These are phyloP conservation scores for Cyclostephanos tholiformis DNA, from an alignment of 108 stramenopile genomes.

Conservation along the genomic window DNA sequence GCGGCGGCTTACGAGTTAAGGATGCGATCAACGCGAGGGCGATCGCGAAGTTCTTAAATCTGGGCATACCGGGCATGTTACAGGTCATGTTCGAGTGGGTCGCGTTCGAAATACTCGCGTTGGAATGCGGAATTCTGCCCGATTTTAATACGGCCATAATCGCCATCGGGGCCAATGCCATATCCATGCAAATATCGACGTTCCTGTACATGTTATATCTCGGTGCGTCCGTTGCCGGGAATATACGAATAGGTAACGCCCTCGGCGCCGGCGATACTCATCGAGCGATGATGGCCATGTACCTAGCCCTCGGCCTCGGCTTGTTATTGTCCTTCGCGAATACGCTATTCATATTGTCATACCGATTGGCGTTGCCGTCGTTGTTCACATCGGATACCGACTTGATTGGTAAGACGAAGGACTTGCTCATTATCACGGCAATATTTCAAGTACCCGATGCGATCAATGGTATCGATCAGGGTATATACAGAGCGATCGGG, in stretches of 20 bases:
- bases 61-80: constrained; percentile 45
- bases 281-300: constrained; percentile 37
- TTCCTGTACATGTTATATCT: constrained; percentile 47
- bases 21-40: constrained; percentile 23
- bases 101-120: constrained; percentile 46
- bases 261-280: constrained; percentile 49
- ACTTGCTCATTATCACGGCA: constrained; percentile 34
- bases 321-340: constrained; percentile 20
- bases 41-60: constrained; percentile 23
- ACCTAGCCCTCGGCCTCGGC: constrained; percentile 17
- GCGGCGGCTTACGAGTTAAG: constrained; percentile 27
- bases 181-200: constrained; percentile 32
- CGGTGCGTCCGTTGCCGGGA: constrained; percentile 37
- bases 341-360: constrained; percentile 20
- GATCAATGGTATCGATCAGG: constrained; percentile 26
- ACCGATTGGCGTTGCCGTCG: constrained; percentile 32
- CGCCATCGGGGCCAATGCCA: constrained; percentile 49
- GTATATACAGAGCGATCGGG: constrained; percentile 39
- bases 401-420: constrained; percentile 19
- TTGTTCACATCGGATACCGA: constrained; percentile 40
- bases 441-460: constrained; percentile 51
- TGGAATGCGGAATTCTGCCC: constrained; percentile 44
- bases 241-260: constrained; percentile 49
- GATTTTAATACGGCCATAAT: constrained; percentile 30
- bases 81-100: constrained; percentile 53